Percentiles rank a stretch among this genome's conserved stretches.
Evolutionary conservation across 495 filamentous ascomycete species (phyloP).

Genomic region (Neurospora sp.): DNA sequence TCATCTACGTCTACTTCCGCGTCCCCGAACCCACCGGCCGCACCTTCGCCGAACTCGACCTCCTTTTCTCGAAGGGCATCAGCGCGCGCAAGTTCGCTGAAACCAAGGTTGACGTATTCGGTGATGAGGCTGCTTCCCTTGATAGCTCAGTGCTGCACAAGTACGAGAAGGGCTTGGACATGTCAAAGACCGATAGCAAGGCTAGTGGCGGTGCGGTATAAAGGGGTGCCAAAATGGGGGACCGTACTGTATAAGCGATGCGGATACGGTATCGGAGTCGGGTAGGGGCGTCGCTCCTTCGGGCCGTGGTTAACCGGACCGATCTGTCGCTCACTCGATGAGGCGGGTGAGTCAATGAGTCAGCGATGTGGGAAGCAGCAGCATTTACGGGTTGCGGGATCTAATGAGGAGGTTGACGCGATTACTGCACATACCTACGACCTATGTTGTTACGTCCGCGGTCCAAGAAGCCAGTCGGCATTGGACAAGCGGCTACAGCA

Average conservation of each 20-base stretch:
- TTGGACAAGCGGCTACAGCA: background rate
- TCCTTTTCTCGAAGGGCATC: constrained; percentile 57
- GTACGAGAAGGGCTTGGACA: constrained; percentile 29
- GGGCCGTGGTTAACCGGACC: background rate
- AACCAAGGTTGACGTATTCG: constrained; percentile 59
- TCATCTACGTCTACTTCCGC: constrained; percentile 66
- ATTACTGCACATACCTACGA: background rate
- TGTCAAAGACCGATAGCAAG: constrained; percentile 6
- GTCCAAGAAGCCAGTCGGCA: background rate
- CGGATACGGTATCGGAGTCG: background rate
- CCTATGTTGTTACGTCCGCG: background rate
- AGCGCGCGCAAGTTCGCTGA: constrained; percentile 58
- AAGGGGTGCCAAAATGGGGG: background rate
- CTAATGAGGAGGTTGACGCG: background rate
- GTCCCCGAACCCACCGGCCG: constrained; percentile 63
- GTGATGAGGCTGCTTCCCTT: constrained; percentile 36
- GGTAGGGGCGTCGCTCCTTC: background rate
- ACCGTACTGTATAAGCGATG: background rate
- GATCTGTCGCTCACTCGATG: background rate
- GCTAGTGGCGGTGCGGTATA: background rate
- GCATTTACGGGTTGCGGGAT: background rate
- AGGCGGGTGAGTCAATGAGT: background rate
- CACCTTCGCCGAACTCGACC: constrained; percentile 63
- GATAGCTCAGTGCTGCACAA: constrained; percentile 39
- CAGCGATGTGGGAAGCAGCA: background rate